Evolutionary conservation across 306 rosid genomes (phyloP), one percentile per base, ranked within the genome.

Genomic region (Alnus rubra): DNA sequence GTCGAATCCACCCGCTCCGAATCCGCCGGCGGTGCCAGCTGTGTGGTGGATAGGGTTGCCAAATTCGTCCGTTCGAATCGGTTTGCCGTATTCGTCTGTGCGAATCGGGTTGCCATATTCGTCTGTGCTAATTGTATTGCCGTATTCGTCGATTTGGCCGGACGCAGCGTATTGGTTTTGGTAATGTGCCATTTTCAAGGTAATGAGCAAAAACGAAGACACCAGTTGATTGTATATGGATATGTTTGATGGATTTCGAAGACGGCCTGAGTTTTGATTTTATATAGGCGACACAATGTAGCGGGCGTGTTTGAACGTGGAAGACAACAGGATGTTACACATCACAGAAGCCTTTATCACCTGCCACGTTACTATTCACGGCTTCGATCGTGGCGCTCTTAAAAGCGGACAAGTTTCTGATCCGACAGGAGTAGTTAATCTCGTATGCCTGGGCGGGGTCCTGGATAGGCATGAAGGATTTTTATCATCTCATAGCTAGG

Each of bases 111-210:
- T 64, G 3, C 76, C 81, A 70, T 2, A 59, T 59, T 59, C 15
- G 3, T 80, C 85, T 2, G 76, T 77, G 33, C 58, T 81, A 58
- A 10, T 3, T 9, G 14, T 4, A 19, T 10, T 28, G 33, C 15
- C 64, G 42, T 19, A 28, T 59, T 59, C 63, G 16, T 56, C 63
- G 3, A 7, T 9, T 10, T 60, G 65, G 30, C 42, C 80, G 10
- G 79, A 19, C 4, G 77, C 59, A 16, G 76, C 70, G 69, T 76
- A 35, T 3, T 30, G 78, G 73, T 64, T 74, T 49, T 77, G 87
- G 62, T 7, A 35, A 1, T 83, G 65, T 2, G 83, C 74, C 89
- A 86, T 86, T 80, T 80, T 77, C 39, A 13, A 64, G 44, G 70
- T 13, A 37, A 64, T 63, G 45, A 35, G 45, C 70, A 2, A 35